Conservation (phyloP, 2,329 filamentous ascomycete species). For the Sclerotinia glacialis region DNA sequence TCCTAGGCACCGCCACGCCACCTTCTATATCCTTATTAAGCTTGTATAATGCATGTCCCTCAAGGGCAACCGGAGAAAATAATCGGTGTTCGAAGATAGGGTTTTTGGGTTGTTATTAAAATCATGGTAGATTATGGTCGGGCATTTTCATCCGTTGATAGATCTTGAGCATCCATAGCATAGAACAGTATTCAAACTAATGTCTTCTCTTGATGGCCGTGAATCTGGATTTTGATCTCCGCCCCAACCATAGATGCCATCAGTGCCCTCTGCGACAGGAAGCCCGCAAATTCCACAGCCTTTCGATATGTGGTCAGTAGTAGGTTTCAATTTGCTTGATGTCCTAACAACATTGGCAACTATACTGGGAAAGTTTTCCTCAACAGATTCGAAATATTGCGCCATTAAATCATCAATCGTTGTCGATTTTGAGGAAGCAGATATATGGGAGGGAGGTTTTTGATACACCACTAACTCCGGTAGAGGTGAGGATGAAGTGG, state of each 20-base stretch:
- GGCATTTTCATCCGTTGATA: constrained; percentile 47
- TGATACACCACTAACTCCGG: constrained; percentile 47
- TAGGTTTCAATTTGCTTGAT: constrained; percentile 70
- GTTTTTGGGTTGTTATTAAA: not conserved
- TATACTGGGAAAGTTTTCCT: constrained; percentile 82
- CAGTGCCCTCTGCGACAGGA: constrained; percentile 60
- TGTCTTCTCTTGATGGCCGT: constrained; percentile 35
- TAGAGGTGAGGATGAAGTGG: constrained; percentile 53
- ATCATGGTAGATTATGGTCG: constrained; percentile 18
- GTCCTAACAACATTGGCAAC: constrained; percentile 95
- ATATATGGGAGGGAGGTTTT: constrained; percentile 38
- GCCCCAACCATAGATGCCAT: constrained; percentile 59
- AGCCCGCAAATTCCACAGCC: constrained; percentile 68
- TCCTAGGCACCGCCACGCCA: constrained; percentile 21
- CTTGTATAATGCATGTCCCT: constrained; percentile 22
- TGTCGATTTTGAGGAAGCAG: constrained; percentile 56
- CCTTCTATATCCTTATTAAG: constrained; percentile 31
- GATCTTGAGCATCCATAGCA: constrained; percentile 76
- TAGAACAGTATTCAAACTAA: constrained; percentile 43
- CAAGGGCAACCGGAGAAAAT: not conserved
- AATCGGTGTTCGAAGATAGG: constrained; percentile 11
- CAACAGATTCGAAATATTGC: constrained; percentile 83
- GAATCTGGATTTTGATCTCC: constrained; percentile 50
- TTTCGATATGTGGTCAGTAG: constrained; percentile 38
- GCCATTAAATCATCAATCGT: constrained; percentile 90